Conservation (phyloP, 352 stramenopile species). For the Globisporangium spiculum region DNA sequence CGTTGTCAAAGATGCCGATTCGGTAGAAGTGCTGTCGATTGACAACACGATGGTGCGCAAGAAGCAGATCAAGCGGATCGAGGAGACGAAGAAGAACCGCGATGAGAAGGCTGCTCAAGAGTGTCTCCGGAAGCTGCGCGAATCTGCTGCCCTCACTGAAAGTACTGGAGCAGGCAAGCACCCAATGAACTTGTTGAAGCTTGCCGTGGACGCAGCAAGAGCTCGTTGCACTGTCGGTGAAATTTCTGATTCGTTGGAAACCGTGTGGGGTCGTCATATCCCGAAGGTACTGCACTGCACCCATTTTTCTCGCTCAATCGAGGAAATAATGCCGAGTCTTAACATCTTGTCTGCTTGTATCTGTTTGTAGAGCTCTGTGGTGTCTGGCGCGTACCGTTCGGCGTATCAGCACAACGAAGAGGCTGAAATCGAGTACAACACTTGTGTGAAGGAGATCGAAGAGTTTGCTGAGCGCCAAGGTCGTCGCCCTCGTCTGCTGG, state of each 20-base stretch:
- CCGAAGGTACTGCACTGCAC: constrained; percentile 38
- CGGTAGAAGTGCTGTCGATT: constrained; percentile 92
- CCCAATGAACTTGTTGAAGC: constrained; percentile 92
- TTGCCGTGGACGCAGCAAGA: constrained; percentile 91
- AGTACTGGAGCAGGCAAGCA: constrained; percentile 80
- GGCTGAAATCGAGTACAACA: constrained; percentile 86
- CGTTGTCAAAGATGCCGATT: constrained; percentile 79
- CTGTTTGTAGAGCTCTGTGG: constrained; percentile 42
- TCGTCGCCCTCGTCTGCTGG: constrained; percentile 92
- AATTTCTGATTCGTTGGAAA: constrained; percentile 93
- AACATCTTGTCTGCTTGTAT: background rate
- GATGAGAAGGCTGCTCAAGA: constrained; percentile 76
- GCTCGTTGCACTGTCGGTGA: constrained; percentile 93
- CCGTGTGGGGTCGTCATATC: constrained; percentile 94
- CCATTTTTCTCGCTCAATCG: background rate
- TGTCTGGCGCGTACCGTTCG: constrained; percentile 52
- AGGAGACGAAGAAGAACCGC: constrained; percentile 84
- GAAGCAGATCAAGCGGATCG: constrained; percentile 86
- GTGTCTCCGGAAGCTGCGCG: constrained; percentile 36
- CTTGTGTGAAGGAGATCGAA: constrained; percentile 87
- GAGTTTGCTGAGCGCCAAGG: constrained; percentile 91
- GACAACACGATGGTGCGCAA: constrained; percentile 91
- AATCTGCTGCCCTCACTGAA: constrained; percentile 56
- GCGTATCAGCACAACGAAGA: constrained; percentile 57
- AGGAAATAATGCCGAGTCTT: background rate